phyloP scores from a whole-genome alignment of 177 flowering plant genomes.

The Telopea speciosissima region DNA sequence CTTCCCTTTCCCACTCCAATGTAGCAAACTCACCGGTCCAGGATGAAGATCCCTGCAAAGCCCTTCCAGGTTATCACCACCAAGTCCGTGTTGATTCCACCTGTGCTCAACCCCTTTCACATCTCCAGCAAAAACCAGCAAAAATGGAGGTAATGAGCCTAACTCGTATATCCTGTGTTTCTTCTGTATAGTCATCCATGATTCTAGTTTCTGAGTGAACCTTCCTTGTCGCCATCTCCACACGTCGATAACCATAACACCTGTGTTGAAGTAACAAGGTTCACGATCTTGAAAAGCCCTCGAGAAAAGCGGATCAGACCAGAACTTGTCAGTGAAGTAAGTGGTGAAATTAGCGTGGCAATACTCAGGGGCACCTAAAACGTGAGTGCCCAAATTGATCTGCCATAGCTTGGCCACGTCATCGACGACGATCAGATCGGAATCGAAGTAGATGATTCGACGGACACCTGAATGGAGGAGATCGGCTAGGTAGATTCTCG shows the following conservation, averaged over 20 bases:
- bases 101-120: conserved; percentile 72
- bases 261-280: neutral
- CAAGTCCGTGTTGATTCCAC: conserved; percentile 96
- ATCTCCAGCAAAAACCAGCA: conserved; percentile 76
- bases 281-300: neutral
- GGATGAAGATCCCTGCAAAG: conserved; percentile 74
- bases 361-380: neutral
- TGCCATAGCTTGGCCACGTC: neutral
- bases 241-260: neutral
- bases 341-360: neutral
- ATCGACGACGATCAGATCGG: neutral
- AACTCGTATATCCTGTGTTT: conserved; percentile 62
- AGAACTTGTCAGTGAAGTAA: neutral
- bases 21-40: conserved; percentile 78
- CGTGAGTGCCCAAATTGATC: neutral
- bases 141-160: conserved; percentile 85
- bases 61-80: conserved; percentile 79
- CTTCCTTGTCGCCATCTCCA: neutral
- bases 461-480: neutral
- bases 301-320: neutral
- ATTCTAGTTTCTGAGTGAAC: neutral
- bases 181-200: conserved; percentile 21
- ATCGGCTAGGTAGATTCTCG: neutral
- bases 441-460: conserved; percentile 1
- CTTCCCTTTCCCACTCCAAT: conserved; percentile 95